Percentiles rank a stretch among this genome's conserved stretches.
phyloP scores from a whole-genome alignment of 176 grass and related monocot genomes.

The Carex littledalei region DNA sequence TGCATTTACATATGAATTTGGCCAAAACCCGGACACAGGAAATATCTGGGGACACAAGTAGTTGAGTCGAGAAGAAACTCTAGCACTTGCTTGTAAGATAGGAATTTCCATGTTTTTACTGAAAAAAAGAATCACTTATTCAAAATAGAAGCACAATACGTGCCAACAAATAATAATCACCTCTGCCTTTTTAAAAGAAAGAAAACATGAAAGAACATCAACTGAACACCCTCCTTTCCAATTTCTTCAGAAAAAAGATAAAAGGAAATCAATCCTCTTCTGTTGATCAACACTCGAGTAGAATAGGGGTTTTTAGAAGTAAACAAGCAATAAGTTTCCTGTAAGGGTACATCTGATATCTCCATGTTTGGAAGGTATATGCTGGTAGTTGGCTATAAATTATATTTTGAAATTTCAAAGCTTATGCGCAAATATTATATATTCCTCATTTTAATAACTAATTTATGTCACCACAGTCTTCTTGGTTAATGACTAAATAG shows the following conservation, averaged over 20 bases:
- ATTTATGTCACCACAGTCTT: background rate
- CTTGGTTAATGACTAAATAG: constrained; percentile 8
- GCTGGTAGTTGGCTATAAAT: background rate
- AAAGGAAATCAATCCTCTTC: background rate
- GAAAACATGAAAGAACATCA: too few species aligned
- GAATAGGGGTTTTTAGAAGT: too few species aligned
- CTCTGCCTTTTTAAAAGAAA: too few species aligned
- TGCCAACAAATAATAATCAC: too few species aligned
- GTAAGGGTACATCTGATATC: background rate
- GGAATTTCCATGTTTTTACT: constrained; percentile 96
- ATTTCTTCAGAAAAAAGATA: too few species aligned
- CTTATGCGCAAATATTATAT: background rate
- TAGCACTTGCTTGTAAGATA: constrained; percentile 83
- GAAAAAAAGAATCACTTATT: background rate
- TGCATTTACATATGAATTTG: constrained; percentile 33
- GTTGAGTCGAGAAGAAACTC: constrained; percentile 80
- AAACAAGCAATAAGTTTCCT: background rate
- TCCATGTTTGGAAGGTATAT: background rate
- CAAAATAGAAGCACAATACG: background rate
- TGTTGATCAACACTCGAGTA: too few species aligned
- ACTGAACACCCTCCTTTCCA: too few species aligned
- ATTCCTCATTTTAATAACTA: background rate
- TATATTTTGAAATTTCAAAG: constrained; percentile 8
- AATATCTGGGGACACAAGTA: constrained; percentile 87
- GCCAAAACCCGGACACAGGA: constrained; percentile 73